Evolutionary conservation across 192 early-diverging fungal genomes (phyloP), one percentile per base, ranked within the genome.

Genomic region (Gorgonomyces haynaldii): DNA sequence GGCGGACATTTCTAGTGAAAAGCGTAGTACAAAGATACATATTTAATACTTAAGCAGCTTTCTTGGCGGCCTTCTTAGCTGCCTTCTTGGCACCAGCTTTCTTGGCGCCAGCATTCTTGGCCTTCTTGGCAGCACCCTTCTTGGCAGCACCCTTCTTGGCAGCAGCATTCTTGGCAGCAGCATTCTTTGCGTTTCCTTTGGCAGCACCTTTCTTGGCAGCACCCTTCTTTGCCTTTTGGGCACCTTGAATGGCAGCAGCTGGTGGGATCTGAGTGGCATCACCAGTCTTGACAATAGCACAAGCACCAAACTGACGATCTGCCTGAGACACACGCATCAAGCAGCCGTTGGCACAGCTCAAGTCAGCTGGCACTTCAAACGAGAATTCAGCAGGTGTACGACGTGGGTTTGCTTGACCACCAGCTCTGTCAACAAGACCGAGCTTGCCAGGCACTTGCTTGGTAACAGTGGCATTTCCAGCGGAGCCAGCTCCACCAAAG

Each of bases 241-340:
- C n/a, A 31, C 30, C 30, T 31, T 31, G 30, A 31, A 31, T 31
- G 12, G 30, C 6, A 8, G 5, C 30, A 5, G 30, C 6, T 31
- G 5, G 6, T 5, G 30, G 30, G 12, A 31, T 31, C 6, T 5
- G 6, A 31, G 30, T 31, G 6, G 5, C 6, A 31, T 5, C 30
- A 31, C 30, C 30, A 5, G 30, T 31, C 30, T 31, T 31, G 12
- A 31, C 12, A 5, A 31, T 31, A 8, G 30, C 30, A 31, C 30
- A 31, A 8, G 30, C 30, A 31, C 30, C 30, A 31, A 31, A 31
- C 12, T 31, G 30, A 8, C 30, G 30, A 31, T 31, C 30, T 31
- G 16, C 15, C 19, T 45, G 44, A 7, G 24, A 29, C 10, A 45
- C 28, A 24, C 30, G 44, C 44, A 45, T 45, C 25, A 45, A 36